phyloP scores from a whole-genome alignment of 2,329 filamentous ascomycete species.

The Ophioceras dolichostomum region DNA sequence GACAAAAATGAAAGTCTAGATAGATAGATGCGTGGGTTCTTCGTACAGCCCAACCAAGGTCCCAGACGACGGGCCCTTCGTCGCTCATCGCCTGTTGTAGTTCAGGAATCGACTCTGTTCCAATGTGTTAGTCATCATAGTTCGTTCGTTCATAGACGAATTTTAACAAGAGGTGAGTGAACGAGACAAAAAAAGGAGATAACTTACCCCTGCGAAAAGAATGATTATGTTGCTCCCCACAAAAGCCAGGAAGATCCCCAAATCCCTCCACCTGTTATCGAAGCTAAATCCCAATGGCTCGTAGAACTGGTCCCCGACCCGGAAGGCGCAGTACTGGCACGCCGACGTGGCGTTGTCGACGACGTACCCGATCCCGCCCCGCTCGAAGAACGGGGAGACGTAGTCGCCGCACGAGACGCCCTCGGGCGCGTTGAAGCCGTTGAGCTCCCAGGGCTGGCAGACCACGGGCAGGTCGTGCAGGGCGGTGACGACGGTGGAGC shows the following conservation, averaged over 20 bases:
- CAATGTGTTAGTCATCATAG: not conserved
- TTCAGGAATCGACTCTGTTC: conserved; percentile 37
- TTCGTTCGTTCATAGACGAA: too few relatives aligned
- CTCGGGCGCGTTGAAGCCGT: conserved; percentile 52
- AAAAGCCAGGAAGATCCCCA: conserved; percentile 69
- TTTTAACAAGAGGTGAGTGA: not conserved
- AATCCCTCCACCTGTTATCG: conserved; percentile 62
- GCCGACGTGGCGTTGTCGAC: conserved; percentile 41
- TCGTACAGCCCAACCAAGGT: too few relatives aligned
- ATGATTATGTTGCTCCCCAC: conserved; percentile 65
- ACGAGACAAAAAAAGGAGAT: not conserved
- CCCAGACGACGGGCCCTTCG: too few relatives aligned
- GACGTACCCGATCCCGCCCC: conserved; percentile 61
- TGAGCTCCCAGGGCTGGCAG: conserved; percentile 51
- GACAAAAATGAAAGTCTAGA: too few relatives aligned
- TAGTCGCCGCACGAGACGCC: conserved; percentile 63
- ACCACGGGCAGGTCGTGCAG: conserved; percentile 52
- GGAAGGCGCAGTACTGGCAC: conserved; percentile 76
- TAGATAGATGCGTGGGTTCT: too few relatives aligned
- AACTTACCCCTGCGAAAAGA: conserved; percentile 38
- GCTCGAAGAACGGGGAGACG: conserved; percentile 57
- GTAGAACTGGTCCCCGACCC: conserved; percentile 72
- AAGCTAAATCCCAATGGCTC: conserved; percentile 53
- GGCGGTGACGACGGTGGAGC: conserved; percentile 68
- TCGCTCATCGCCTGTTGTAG: conserved; percentile 34